These are phyloP conservation scores for Entomortierella chlamydospora DNA, from an alignment of 192 early-diverging fungal genomes.

Conservation along the genomic window DNA sequence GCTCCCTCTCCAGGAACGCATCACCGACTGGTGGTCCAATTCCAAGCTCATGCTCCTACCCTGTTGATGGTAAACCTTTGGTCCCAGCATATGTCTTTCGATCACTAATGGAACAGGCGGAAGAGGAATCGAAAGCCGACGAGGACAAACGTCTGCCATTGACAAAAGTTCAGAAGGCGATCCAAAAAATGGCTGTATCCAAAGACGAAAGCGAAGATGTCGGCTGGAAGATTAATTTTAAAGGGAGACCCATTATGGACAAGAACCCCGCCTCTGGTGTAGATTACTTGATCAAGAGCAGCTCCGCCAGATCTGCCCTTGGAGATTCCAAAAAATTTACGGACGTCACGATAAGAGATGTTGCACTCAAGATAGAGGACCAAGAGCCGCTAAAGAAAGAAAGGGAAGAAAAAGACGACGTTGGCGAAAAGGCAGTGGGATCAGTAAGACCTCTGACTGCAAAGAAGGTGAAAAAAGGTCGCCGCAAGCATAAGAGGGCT, in stretches of 20 bases:
- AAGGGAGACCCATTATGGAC: constrained; percentile 2
- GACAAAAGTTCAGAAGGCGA: neutral
- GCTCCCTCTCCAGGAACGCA: neutral
- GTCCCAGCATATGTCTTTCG: neutral
- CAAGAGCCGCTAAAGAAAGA: too few relatives aligned
- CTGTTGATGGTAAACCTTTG: constrained; percentile 2
- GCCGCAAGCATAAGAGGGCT: neutral
- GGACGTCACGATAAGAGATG: too few relatives aligned
- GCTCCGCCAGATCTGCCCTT: neutral
- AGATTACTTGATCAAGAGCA: constrained; percentile 17
- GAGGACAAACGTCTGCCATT: neutral
- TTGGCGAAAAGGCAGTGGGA: too few relatives aligned
- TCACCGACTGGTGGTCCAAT: neutral
- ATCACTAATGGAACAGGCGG: neutral
- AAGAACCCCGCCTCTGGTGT: constrained; percentile 18
- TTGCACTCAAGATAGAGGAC: too few relatives aligned
- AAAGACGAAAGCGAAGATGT: constrained; percentile 1
- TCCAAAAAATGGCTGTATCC: neutral
- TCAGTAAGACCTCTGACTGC: too few relatives aligned
- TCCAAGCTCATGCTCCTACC: constrained; percentile 29
- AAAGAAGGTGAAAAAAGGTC: too few relatives aligned
- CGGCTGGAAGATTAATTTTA: neutral
- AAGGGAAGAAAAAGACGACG: too few relatives aligned
- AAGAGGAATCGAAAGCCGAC: neutral
- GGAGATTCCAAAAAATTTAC: too few relatives aligned